Conservation (phyloP, 2,329 filamentous ascomycete species). For the Colletotrichum falcatum region DNA sequence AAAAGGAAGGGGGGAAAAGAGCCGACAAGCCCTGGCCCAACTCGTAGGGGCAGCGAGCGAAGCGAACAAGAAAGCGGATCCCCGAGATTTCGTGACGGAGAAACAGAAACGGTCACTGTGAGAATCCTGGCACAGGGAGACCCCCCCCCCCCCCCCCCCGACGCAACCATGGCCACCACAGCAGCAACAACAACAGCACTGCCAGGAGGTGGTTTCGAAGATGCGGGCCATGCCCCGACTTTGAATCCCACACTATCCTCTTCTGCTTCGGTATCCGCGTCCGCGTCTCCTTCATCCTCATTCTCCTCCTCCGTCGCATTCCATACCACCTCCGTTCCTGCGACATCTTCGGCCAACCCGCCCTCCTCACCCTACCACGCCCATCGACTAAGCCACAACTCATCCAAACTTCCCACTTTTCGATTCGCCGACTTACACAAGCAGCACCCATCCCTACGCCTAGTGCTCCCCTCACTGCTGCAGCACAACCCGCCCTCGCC, state of each 20-base stretch:
- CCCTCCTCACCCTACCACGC: slow-evolving; percentile 51
- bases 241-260: slow-evolving; percentile 37
- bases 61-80: slow-evolving; percentile 37
- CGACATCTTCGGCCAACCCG: slow-evolving; percentile 32
- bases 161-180: slow-evolving; percentile 38
- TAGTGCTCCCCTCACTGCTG: slow-evolving; percentile 47
- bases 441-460: slow-evolving; percentile 48
- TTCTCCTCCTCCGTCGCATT: slow-evolving; percentile 33
- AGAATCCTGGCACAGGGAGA: neutral
- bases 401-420: slow-evolving; percentile 67
- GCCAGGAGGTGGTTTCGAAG: slow-evolving; percentile 35
- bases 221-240: slow-evolving; percentile 40
- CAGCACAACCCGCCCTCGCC: slow-evolving; percentile 55
- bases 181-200: slow-evolving; percentile 2
- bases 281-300: slow-evolving; percentile 35
- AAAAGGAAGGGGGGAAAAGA: neutral
- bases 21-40: slow-evolving; percentile 22
- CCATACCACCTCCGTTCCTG: slow-evolving; percentile 20
- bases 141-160: neutral
- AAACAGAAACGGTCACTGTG: neutral
- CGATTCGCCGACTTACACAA: slow-evolving; percentile 64
- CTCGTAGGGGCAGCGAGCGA: slow-evolving; percentile 24
- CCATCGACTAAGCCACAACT: slow-evolving; percentile 66
- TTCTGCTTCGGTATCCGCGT: slow-evolving; percentile 33
- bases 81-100: slow-evolving; percentile 10